Evolutionary conservation across 1,284 basidiomycete genomes (phyloP).

Genomic region (Irpex sp.): DNA sequence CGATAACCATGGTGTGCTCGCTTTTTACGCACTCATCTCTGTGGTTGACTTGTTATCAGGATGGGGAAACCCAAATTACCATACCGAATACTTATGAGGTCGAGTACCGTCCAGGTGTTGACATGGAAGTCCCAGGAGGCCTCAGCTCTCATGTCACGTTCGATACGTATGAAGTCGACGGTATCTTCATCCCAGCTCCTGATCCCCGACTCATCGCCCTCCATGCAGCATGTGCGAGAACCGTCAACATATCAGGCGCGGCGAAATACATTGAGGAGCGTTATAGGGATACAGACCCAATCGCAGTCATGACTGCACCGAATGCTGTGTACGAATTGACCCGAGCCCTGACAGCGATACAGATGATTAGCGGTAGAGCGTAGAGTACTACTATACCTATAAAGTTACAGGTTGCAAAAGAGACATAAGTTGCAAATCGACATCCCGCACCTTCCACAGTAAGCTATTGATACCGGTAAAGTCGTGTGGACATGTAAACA

Average conservation of each 20-base stretch:
- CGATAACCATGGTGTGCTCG: not conserved
- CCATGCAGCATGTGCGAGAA: constrained; percentile 14
- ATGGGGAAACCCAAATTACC: not conserved
- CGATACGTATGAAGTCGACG: not conserved
- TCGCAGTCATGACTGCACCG: constrained; percentile 12
- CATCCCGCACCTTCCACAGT: no score
- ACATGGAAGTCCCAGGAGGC: not conserved
- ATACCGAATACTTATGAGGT: not conserved
- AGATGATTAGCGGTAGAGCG: not conserved
- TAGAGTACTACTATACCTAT: no score
- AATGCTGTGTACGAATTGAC: constrained; percentile 10
- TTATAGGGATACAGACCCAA: constrained; percentile 9
- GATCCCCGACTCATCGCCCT: constrained; percentile 6
- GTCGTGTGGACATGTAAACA: no score
- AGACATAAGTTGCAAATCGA: no score
- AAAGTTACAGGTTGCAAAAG: no score
- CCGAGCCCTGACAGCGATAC: constrained; percentile 10
- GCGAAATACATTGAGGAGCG: constrained; percentile 10
- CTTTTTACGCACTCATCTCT: not conserved
- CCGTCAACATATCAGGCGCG: constrained; percentile 14
- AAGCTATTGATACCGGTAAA: no score
- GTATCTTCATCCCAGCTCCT: not conserved
- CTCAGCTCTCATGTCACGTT: not conserved
- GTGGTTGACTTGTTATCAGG: not conserved
- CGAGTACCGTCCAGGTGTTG: not conserved